phyloP scores from a whole-genome alignment of 768 basidiomycete species.

The Obba rivulosa region DNA sequence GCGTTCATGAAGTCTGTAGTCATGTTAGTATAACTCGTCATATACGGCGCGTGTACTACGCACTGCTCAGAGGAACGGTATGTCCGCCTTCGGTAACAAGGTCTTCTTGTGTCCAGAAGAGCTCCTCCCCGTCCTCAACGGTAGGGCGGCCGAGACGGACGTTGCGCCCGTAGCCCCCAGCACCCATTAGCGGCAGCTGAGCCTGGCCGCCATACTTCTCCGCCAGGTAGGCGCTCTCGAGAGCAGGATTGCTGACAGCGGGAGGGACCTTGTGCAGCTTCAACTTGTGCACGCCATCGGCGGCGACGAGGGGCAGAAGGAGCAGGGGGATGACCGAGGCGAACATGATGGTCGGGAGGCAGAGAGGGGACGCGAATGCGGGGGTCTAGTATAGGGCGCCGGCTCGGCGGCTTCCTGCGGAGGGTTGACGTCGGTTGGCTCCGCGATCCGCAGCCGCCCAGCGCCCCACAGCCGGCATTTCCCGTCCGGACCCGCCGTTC shows the following conservation, averaged over 20 bases:
- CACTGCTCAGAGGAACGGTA: slow-evolving; percentile 83
- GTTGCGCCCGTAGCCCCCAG: slow-evolving; percentile 67
- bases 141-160: slow-evolving; percentile 37
- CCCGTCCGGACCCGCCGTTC: no score
- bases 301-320: slow-evolving; percentile 44
- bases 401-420: slow-evolving; percentile 7
- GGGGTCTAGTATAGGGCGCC: background rate
- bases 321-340: slow-evolving; percentile 37
- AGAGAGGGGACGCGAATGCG: slow-evolving; percentile 5
- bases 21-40: background rate
- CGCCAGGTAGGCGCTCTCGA: slow-evolving; percentile 83
- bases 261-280: slow-evolving; percentile 83
- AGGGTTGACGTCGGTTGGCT: slow-evolving; percentile 11
- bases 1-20: slow-evolving; percentile 92
- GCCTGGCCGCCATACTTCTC: slow-evolving; percentile 82
- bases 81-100: slow-evolving; percentile 65
- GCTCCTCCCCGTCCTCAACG: slow-evolving; percentile 44
- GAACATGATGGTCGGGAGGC: slow-evolving; percentile 28
- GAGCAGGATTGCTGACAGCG: slow-evolving; percentile 51
- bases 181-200: slow-evolving; percentile 63
- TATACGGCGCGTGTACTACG: slow-evolving; percentile 19
- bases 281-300: slow-evolving; percentile 68
- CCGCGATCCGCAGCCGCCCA: background rate
- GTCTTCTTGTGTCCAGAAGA: slow-evolving; percentile 80
- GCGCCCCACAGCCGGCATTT: background rate